A percentile compares a stretch with the other conserved stretches of the same genome.
Evolutionary conservation across 192 early-diverging fungal genomes (phyloP).

Genomic region (Rhizophagus clarus): DNA sequence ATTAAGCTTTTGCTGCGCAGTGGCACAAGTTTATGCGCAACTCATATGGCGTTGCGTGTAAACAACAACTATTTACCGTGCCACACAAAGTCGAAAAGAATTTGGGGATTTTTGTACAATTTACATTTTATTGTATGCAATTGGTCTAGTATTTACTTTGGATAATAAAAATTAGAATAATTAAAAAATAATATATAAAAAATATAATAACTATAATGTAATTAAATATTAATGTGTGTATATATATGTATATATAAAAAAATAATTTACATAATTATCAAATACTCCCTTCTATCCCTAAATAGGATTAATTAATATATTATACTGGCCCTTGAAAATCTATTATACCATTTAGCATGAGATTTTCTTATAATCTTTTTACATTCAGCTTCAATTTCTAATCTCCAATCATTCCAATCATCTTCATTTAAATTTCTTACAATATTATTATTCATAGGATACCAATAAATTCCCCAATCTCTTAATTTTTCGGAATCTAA

Average conservation of each 20-base stretch:
- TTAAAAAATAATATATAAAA: too few species aligned
- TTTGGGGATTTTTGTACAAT: too few species aligned
- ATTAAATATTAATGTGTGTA: not conserved
- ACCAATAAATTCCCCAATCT: conserved; percentile 17
- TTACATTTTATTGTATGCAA: too few species aligned
- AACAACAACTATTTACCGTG: not conserved
- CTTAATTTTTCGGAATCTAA: not conserved
- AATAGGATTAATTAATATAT: too few species aligned
- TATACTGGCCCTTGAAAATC: not conserved
- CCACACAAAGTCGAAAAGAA: not conserved
- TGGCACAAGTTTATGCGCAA: not conserved
- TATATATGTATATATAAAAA: not conserved
- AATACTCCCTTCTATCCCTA: too few species aligned
- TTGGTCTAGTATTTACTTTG: too few species aligned
- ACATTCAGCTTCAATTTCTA: not conserved
- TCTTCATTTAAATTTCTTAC: not conserved
- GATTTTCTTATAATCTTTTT: not conserved
- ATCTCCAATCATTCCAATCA: conserved; percentile 1
- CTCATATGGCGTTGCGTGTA: too few species aligned
- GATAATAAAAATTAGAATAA: too few species aligned
- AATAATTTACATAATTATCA: not conserved
- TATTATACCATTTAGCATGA: not conserved
- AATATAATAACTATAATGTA: too few species aligned
- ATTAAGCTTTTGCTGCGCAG: not conserved
- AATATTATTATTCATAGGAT: not conserved